Conservation (phyloP, 2,329 filamentous ascomycete species). For the Hypoxylon sp. region DNA sequence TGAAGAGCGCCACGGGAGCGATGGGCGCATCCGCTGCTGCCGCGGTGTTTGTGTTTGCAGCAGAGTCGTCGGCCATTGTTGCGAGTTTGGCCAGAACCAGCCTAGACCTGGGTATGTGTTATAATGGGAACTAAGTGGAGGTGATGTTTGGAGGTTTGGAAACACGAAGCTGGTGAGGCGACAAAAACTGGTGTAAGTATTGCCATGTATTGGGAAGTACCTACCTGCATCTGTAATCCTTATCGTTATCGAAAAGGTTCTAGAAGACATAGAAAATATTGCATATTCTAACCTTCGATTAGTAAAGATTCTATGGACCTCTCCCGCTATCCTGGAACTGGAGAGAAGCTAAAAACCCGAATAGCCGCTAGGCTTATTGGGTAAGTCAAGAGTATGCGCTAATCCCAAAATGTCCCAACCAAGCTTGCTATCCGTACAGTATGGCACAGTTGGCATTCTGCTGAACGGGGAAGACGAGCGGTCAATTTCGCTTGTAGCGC, state of each 20-base stretch:
- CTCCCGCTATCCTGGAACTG: too few species aligned
- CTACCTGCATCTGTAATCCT: too few species aligned
- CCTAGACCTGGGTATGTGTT: background rate
- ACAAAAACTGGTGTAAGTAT: conserved; percentile 14
- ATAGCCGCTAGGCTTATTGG: too few species aligned
- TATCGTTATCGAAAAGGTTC: conserved; percentile 23
- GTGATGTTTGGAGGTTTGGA: too few species aligned
- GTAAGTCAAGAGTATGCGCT: too few species aligned
- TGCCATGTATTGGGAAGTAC: too few species aligned
- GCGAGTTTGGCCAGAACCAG: background rate
- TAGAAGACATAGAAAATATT: conserved; percentile 19
- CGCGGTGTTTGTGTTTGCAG: conserved; percentile 5
- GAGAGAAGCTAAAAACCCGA: too few species aligned
- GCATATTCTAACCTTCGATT: conserved; percentile 13
- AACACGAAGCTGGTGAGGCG: background rate
- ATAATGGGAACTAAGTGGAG: background rate
- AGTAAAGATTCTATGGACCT: too few species aligned
- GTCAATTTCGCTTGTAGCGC: background rate
- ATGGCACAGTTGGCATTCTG: background rate
- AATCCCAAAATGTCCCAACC: too few species aligned
- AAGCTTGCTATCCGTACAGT: conserved; percentile 27
- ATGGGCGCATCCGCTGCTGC: conserved; percentile 42
- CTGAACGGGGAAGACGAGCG: too few species aligned
- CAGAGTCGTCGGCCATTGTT: conserved; percentile 34
- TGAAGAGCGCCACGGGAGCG: conserved; percentile 75